Evolutionary conservation across 768 basidiomycete genomes (phyloP).

Genomic region (Amanita rubescens): DNA sequence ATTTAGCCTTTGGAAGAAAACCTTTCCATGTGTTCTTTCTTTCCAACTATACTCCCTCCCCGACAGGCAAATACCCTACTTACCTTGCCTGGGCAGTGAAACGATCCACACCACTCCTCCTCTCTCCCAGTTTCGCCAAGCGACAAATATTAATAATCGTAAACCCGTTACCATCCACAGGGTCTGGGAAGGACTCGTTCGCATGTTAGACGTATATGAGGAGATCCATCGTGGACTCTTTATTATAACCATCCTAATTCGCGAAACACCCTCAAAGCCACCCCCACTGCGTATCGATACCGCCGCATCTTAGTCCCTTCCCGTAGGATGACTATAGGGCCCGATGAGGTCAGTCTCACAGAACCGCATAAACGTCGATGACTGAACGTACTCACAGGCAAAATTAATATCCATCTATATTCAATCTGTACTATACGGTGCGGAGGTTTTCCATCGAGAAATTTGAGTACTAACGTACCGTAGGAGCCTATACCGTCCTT

Average conservation of each 20-base stretch:
- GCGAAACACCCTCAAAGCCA: neutral
- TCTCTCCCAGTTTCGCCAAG: too few relatives aligned
- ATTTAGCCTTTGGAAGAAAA: neutral
- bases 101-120: too few relatives aligned
- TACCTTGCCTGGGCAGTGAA: too few relatives aligned
- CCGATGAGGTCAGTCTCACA: constrained; percentile 11
- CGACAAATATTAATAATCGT: too few relatives aligned
- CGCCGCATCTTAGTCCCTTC: too few relatives aligned
- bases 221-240: neutral
- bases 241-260: neutral
- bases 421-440: constrained; percentile 21
- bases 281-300: neutral
- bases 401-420: constrained; percentile 22
- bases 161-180: too few relatives aligned
- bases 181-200: neutral
- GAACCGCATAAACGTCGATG: too few relatives aligned
- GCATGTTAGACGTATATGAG: neutral
- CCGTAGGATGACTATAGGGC: constrained; percentile 8
- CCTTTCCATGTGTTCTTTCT: too few relatives aligned
- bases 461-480: constrained; percentile 4
- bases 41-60: neutral
- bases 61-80: too few relatives aligned
- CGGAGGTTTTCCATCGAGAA: neutral
- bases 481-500: constrained; percentile 23
- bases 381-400: too few relatives aligned